phyloP scores from a whole-genome alignment of 2,329 filamentous ascomycete species.

The Stemphylium vesicarium region DNA sequence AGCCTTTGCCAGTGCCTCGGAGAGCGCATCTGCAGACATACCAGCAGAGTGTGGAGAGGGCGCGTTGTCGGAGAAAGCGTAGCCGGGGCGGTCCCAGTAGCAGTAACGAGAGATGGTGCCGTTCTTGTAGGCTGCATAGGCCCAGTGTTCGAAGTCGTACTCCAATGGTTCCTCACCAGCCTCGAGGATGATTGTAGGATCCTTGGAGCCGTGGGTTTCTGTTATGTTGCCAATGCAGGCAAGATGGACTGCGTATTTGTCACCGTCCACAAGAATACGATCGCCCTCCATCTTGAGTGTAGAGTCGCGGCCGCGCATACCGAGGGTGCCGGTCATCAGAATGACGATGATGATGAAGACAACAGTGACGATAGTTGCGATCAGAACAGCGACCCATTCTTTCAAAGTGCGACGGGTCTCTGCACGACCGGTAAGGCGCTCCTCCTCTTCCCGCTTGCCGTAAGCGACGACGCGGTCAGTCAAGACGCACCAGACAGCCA shows the following conservation, averaged over 20 bases:
- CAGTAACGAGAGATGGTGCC: slow-evolving; percentile 88
- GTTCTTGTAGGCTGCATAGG: slow-evolving; percentile 75
- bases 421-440: slow-evolving; percentile 85
- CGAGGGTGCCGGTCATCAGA: slow-evolving; percentile 79
- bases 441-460: slow-evolving; percentile 92
- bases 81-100: slow-evolving; percentile 91
- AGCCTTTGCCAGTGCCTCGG: slow-evolving; percentile 79
- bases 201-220: slow-evolving; percentile 60
- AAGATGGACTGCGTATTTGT: slow-evolving; percentile 86
- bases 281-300: slow-evolving; percentile 75
- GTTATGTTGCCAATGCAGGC: slow-evolving; percentile 78
- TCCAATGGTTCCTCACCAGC: slow-evolving; percentile 82
- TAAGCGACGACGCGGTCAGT: slow-evolving; percentile 85
- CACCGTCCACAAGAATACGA: slow-evolving; percentile 78
- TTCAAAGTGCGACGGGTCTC: slow-evolving; percentile 81
- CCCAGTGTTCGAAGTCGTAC: slow-evolving; percentile 78
- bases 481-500: slow-evolving; percentile 78
- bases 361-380: slow-evolving; percentile 74
- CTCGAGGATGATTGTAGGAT: slow-evolving; percentile 86
- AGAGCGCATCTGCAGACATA: slow-evolving; percentile 87
- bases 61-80: slow-evolving; percentile 88
- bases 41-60: slow-evolving; percentile 92
- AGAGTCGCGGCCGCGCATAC: slow-evolving; percentile 80
- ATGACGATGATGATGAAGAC: slow-evolving; percentile 72
- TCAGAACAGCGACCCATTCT: slow-evolving; percentile 83